Evolutionary conservation across 768 basidiomycete genomes (phyloP).

Genomic region (Dendrothele bispora): DNA sequence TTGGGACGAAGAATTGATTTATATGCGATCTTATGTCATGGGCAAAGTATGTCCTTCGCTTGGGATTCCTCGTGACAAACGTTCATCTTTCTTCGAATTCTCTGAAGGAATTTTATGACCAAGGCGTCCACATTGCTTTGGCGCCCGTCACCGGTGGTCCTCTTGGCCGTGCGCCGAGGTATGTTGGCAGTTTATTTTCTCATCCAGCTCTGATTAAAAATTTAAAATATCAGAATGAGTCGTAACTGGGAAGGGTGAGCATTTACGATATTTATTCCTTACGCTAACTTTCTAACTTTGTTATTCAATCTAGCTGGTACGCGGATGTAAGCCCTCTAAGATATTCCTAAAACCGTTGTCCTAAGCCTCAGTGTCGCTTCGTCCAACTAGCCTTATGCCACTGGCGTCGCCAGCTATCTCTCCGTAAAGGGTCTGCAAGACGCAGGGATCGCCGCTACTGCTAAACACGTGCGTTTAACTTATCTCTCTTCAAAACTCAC

Average conservation of each 20-base stretch:
- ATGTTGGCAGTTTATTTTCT: too few relatives aligned
- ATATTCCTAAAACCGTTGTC: too few relatives aligned
- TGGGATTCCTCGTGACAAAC: not conserved
- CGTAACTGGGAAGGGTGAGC: conserved; percentile 45
- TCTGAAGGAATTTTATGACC: conserved; percentile 44
- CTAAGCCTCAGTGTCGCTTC: conserved; percentile 38
- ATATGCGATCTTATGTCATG: conserved; percentile 40
- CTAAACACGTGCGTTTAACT: conserved; percentile 29
- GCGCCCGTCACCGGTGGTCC: conserved; percentile 29
- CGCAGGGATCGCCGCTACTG: conserved; percentile 37
- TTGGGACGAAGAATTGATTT: conserved; percentile 41
- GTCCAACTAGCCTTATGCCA: conserved; percentile 24
- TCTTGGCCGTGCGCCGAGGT: too few relatives aligned
- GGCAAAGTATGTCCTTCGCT: conserved; percentile 20
- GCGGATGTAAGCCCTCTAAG: too few relatives aligned
- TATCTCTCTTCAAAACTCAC: not conserved
- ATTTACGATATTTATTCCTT: not conserved
- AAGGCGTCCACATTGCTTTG: conserved; percentile 43
- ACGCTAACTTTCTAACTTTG: not conserved
- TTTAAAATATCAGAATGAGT: conserved; percentile 36
- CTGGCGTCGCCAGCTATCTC: conserved; percentile 37
- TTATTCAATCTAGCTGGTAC: too few relatives aligned
- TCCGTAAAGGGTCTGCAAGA: conserved; percentile 39
- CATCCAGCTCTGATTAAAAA: too few relatives aligned
- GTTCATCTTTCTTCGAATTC: too few relatives aligned